Percentiles rank a stretch among this genome's conserved stretches.
Evolutionary conservation across 495 filamentous ascomycete genomes (phyloP).

Genomic region (Neohortaea acidophila): DNA sequence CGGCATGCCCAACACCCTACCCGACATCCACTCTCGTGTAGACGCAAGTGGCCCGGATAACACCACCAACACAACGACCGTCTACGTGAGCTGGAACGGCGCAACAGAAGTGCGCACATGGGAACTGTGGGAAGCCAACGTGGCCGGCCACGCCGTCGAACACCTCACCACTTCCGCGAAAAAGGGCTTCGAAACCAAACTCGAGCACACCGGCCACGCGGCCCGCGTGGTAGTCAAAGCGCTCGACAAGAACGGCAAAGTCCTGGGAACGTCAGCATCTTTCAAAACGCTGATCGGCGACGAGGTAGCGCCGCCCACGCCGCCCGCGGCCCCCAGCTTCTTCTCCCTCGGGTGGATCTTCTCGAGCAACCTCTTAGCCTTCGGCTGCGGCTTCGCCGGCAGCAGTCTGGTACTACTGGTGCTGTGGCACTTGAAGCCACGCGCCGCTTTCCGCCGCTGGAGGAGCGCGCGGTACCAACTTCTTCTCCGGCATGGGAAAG

Average conservation of each 20-base stretch:
- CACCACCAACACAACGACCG: conserved; percentile 1
- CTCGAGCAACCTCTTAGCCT: no score
- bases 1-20: conserved; percentile 4
- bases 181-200: conserved; percentile 6
- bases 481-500: no score
- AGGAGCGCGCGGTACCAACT: no score
- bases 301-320: no score
- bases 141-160: not conserved
- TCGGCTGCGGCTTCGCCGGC: no score
- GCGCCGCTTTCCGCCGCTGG: no score
- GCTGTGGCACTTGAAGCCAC: no score
- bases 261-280: no score
- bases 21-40: conserved; percentile 6
- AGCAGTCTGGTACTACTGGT: no score
- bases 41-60: not conserved
- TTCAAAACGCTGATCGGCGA: no score
- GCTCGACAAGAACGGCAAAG: conserved; percentile 2
- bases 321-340: no score
- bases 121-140: conserved; percentile 1
- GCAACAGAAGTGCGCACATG: conserved; percentile 12
- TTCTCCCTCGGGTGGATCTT: no score
- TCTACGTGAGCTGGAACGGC: conserved; percentile 18
- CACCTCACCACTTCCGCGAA: not conserved
- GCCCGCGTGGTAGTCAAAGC: conserved; percentile 6
- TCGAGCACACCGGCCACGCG: conserved; percentile 2